Percentiles rank a stretch among this genome's conserved stretches.
Evolutionary conservation across 495 filamentous ascomycete species (phyloP).

Genomic region (Trichoderma reesei): DNA sequence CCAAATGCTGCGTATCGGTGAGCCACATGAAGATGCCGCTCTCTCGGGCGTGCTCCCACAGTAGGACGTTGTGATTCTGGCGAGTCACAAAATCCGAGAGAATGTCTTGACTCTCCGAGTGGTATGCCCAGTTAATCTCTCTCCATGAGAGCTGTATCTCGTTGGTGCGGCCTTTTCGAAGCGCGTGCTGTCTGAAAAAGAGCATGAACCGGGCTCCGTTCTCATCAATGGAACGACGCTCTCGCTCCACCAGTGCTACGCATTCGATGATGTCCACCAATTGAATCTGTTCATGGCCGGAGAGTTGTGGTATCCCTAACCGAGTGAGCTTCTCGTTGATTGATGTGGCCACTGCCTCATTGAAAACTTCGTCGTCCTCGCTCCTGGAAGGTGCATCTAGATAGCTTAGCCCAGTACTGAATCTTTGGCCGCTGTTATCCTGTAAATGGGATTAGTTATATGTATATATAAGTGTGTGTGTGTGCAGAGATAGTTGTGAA

Average conservation of each 20-base stretch:
- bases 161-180: conserved; percentile 55
- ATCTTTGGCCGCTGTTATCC: conserved; percentile 15
- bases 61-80: conserved; percentile 66
- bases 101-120: conserved; percentile 88
- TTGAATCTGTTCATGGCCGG: conserved; percentile 81
- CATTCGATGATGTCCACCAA: conserved; percentile 84
- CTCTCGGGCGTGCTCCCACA: conserved; percentile 78
- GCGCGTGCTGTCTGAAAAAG: conserved; percentile 76
- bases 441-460: conserved; percentile 12
- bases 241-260: conserved; percentile 75
- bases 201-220: conserved; percentile 86
- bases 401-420: conserved; percentile 25
- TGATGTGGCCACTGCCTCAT: conserved; percentile 57
- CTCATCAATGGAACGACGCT: conserved; percentile 83
- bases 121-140: conserved; percentile 90
- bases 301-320: conserved; percentile 69
- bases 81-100: conserved; percentile 76
- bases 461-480: background rate
- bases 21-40: conserved; percentile 96
- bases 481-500: background rate
- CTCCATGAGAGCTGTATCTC: conserved; percentile 74
- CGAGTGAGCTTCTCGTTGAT: conserved; percentile 73
- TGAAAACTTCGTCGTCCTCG: conserved; percentile 50
- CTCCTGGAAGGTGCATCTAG: conserved; percentile 30
- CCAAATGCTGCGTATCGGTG: conserved; percentile 40